Evolutionary conservation across 2,329 filamentous ascomycete genomes (phyloP).

Genomic region (Clathrospora elynae): DNA sequence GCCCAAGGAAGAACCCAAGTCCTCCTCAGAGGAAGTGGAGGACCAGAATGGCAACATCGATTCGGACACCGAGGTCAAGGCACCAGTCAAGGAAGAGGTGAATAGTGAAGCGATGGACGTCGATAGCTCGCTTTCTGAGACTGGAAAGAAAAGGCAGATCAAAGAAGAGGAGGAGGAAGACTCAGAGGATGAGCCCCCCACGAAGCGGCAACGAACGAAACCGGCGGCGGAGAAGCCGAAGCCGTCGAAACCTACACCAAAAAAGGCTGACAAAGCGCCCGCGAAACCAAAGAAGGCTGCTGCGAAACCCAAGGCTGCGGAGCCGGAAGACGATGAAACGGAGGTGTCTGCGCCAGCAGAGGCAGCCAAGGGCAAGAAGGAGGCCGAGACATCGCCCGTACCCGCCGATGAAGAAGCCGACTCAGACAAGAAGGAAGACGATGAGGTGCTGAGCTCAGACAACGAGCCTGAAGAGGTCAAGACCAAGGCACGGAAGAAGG

Average conservation of each 20-base stretch:
- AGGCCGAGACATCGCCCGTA: slow-evolving; percentile 29
- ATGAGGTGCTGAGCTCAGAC: slow-evolving; percentile 59
- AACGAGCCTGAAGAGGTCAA: slow-evolving; percentile 71
- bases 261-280: slow-evolving; percentile 29
- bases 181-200: slow-evolving; percentile 46
- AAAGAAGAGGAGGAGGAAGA: slow-evolving; percentile 40
- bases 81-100: slow-evolving; percentile 25
- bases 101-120: slow-evolving; percentile 35
- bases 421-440: slow-evolving; percentile 41
- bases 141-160: slow-evolving; percentile 39
- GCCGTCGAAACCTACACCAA: slow-evolving; percentile 24
- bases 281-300: slow-evolving; percentile 24
- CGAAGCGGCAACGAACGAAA: slow-evolving; percentile 44
- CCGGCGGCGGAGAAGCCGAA: slow-evolving; percentile 28
- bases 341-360: slow-evolving; percentile 22
- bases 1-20: slow-evolving; percentile 25
- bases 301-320: slow-evolving; percentile 19
- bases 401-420: slow-evolving; percentile 28
- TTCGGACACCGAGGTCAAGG: slow-evolving; percentile 24
- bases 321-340: slow-evolving; percentile 31
- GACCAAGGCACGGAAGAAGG: slow-evolving; percentile 77
- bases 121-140: slow-evolving; percentile 28
- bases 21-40: slow-evolving; percentile 24
- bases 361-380: slow-evolving; percentile 23
- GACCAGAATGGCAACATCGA: slow-evolving; percentile 22